Evolutionary conservation across 2,329 filamentous ascomycete genomes (phyloP), one percentile per base, ranked within the genome.

Genomic region (Fusarium transvaalense): DNA sequence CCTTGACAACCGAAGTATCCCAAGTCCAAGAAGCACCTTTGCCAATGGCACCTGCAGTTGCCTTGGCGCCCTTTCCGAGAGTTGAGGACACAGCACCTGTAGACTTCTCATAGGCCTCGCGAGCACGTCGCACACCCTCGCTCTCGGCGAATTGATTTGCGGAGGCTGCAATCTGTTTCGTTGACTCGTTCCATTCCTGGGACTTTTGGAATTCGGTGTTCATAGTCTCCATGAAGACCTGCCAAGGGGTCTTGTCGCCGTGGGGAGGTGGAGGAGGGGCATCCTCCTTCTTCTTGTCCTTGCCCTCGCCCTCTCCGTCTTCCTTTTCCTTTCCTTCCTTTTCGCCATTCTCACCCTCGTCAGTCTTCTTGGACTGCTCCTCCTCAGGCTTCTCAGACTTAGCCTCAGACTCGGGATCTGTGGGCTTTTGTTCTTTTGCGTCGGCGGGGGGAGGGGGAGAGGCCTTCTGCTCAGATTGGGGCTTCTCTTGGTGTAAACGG

Each of bases 151-250:
- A 96, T 75, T 97, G 90, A 76, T 97, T 91, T 19, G 95, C 93
- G 8, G 92, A 92, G 48, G 92, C 93, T 19, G 93, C 92, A 41
- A 99, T 87, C 71, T 96, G 93, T 83, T 99, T 98, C 41, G 95
- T 99, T 42, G 93, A 97, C 77, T 99, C 96, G 76, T 99, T 97
- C 96, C 96, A 99, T 79, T 99, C 96, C 78, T 98, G 97, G 17
- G 94, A 98, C 53, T 93, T 92, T 80, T 97, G 94, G 82, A 99
- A 97, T 81, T 99, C 96, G 59, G 86, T 87, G 79, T 93, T 89
- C 81, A 99, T 88, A n/a, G 96, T 99, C 77, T 99, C 96, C 76
- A 93, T 93, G 83, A 99, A 99, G 32, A 99, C 96, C 79, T 98
- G 93, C 94, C 96, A 98, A 55, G 96, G 96, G 5, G 95, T 96